Base-by-base conservation (phyloP, 2,329 filamentous ascomycete species). In the Verticillium isaacii region DNA sequence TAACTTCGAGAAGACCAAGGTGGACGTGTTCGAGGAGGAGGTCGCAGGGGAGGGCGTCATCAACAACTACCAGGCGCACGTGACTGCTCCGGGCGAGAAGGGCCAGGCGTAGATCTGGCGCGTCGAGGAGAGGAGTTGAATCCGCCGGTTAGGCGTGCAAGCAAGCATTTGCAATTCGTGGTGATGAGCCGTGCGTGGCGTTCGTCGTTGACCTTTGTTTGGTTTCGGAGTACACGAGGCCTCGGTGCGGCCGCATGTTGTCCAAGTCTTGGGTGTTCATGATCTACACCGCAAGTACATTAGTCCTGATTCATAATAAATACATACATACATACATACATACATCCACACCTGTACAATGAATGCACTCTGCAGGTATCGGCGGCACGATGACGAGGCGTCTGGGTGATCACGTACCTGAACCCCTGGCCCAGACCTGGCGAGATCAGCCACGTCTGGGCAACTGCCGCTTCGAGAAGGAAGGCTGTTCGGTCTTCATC, bases 1-100 rank as follows among this genome's bases (percentile, higher is more conserved):
- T 68, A 89, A 92, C 69, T 96, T 95, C 72, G 83, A 86, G 9
- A 71, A 71, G 29, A 85, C 84, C 2, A 69, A 82, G 63, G 83
- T 86, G 9, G 79, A 87, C 62, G 84, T 85, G 12, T 86, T 86
- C 64, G 77, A 78, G 54, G 81, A 83, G 68, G 72, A 74, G 11
- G 73, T 86, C n/a, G 77, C 81, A 60, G 64, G 45, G 41, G 76
- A 74, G 32, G 75, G 76, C 32, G 73, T 83, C 4, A 73, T 86
- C 71, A 72, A 79, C 58, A 76, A 75, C 41, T 85, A 84, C 68
- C 78, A 81, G 64, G 69, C 80, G 60, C 74, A 77, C 60, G 70
- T 74, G 32, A 70, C 69, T 25, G 64, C 72, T 17, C 65, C 71
- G 1, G 69, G 73, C 54, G 63, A 71, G 34, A 68, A 72, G 62